Evolutionary conservation across 1,139 yeast genomes (phyloP), one percentile per base, ranked within the genome.

Genomic region (Magnusiomyces clavatus): DNA sequence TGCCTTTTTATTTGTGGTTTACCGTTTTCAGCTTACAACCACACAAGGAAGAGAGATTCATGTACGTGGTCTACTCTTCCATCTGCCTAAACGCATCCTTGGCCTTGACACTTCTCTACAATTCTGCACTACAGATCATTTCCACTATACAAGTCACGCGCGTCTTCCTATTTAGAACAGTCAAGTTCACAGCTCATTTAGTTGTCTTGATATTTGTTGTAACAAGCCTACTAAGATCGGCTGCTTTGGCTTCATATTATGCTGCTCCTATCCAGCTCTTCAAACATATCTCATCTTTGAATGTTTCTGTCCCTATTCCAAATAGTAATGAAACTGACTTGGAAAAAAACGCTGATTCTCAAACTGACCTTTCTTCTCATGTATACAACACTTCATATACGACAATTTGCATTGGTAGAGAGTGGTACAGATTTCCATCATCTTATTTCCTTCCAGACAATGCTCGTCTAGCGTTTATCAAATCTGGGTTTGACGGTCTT

Each of bases 391-490:
- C 56, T 16, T 43, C 60, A 1, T 83, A 64, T 81, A 71, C 73
- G 3, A 83, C 80, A 58, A 83, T 90, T 0, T 92, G 97, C 65
- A 76, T 86, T 20, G 97, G 96, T 2, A 78, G 96, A 55, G 97
- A 92, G 69, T 90, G 97, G 97, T 88, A 88, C 63, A 86, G 92
- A 63, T 90, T 73, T 69, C 97, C 97, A 12, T 82, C 86, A 1
- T 89, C 97, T 0, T 85, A 89, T 65, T 86, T 89, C 63, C 70
- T 90, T 24, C 83, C 86, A 1, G 74, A 77, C 38, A 17, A 47
- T 17, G 35, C 42, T n/a, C 72, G 96, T 56, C 69, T 88, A 31
- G 72, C 73, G 59, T 90, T 87, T 65, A 80, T 86, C 8, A 72
- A 74, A 54, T 82, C 89, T 54, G 95, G 94, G 1, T 90, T 90